Conservation (phyloP, 768 basidiomycete genomes). For the Lactarius vividus region DNA sequence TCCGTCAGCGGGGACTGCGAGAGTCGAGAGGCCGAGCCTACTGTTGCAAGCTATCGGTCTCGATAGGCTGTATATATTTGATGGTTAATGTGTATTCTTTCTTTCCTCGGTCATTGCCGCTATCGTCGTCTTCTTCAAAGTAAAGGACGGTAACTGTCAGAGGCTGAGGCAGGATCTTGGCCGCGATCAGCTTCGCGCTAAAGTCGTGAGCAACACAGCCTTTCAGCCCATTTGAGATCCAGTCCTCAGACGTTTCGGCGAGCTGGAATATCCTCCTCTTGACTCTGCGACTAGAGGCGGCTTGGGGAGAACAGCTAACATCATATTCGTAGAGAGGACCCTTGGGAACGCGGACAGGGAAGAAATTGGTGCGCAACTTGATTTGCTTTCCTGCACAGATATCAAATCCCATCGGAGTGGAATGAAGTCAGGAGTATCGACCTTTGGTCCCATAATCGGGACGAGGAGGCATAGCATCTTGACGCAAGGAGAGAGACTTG, state of each 20-base stretch:
- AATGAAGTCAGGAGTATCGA: slow-evolving; percentile 1
- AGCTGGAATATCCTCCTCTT: slow-evolving; percentile 48
- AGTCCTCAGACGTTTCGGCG: slow-evolving; percentile 44
- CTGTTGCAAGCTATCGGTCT: slow-evolving; percentile 42
- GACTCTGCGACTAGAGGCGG: slow-evolving; percentile 39
- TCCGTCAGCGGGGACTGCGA: slow-evolving; percentile 12
- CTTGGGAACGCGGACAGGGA: slow-evolving; percentile 47
- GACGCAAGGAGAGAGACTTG: slow-evolving; percentile 32
- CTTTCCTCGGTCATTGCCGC: slow-evolving; percentile 31
- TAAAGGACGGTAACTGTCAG: slow-evolving; percentile 40
- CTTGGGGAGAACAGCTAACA: slow-evolving; percentile 41
- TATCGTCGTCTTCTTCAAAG: slow-evolving; percentile 47
- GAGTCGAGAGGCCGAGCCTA: slow-evolving; percentile 28
- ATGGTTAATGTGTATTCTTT: slow-evolving; percentile 47
- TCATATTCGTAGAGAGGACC: slow-evolving; percentile 50
- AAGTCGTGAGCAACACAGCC: slow-evolving; percentile 47
- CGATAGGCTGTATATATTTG: slow-evolving; percentile 43
- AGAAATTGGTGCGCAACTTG: slow-evolving; percentile 53
- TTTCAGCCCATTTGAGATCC: slow-evolving; percentile 41
- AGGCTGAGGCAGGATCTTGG: slow-evolving; percentile 41
- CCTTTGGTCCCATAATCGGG: slow-evolving; percentile 45
- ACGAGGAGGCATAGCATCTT: slow-evolving; percentile 43
- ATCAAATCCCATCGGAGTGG: background rate
- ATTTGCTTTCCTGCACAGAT: slow-evolving; percentile 37
- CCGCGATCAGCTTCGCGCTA: slow-evolving; percentile 46